Percentiles rank a stretch among this genome's conserved stretches.
phyloP scores from a whole-genome alignment of 805 yeast genomes.

The Yarrowia sp. region DNA sequence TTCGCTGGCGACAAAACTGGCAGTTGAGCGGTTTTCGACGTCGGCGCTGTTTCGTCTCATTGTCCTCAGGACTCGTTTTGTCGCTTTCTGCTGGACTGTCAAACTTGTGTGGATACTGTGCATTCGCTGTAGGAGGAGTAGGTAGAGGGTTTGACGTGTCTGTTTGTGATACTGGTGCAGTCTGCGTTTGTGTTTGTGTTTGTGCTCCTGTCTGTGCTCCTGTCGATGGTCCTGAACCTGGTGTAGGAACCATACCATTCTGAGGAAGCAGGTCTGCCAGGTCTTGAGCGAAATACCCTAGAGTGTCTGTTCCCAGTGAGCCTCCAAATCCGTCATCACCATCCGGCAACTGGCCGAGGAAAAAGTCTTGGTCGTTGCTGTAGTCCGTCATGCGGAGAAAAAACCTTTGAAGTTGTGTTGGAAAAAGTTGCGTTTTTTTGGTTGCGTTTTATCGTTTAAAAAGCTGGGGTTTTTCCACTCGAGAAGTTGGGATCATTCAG shows the following conservation, averaged over 20 bases:
- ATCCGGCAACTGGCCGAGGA: neutral
- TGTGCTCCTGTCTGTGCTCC: neutral
- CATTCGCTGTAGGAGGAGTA: neutral
- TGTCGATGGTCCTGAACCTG: neutral
- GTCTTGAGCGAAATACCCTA: conserved; percentile 17
- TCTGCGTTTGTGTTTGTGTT: neutral
- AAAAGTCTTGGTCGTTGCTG: neutral
- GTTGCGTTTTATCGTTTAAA: neutral
- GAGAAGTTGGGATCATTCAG: neutral
- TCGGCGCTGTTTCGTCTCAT: conserved; percentile 30
- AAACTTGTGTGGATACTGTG: neutral
- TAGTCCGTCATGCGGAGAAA: neutral
- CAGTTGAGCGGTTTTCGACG: conserved; percentile 37
- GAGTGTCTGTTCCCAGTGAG: neutral
- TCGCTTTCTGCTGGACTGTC: neutral
- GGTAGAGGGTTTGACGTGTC: no score
- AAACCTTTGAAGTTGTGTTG: neutral
- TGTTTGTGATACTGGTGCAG: neutral
- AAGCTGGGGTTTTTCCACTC: neutral
- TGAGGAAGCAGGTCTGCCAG: neutral
- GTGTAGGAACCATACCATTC: no score
- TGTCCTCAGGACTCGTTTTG: neutral
- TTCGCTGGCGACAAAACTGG: conserved; percentile 37
- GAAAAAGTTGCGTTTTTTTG: neutral
- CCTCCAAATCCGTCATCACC: neutral